These are phyloP conservation scores for Colletotrichum liaoningense DNA, from an alignment of 2,329 filamentous ascomycete species.

Conservation along the genomic window DNA sequence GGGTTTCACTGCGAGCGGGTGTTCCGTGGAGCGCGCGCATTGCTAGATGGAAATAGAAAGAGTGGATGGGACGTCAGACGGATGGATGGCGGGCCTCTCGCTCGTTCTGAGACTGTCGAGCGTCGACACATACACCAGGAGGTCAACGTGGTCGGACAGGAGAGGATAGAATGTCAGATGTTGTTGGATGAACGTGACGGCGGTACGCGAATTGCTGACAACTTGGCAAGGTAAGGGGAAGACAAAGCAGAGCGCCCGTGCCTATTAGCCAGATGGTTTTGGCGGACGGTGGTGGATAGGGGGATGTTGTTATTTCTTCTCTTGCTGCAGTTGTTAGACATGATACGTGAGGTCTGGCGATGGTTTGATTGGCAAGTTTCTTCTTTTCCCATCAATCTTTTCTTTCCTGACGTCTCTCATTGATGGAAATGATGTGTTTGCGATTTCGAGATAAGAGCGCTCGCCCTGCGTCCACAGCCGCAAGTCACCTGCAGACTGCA, in stretches of 20 bases:
- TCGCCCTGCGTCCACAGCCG: background rate
- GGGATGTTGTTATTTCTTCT: background rate
- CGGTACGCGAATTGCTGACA: background rate
- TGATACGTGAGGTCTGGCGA: background rate
- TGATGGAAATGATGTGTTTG: background rate
- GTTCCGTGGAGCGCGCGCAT: background rate
- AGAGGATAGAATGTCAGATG: background rate
- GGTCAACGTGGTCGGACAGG: background rate
- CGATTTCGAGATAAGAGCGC: background rate
- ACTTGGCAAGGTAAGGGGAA: background rate
- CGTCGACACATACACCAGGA: background rate
- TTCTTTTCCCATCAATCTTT: background rate
- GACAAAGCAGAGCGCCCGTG: background rate
- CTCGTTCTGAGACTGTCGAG: no score
- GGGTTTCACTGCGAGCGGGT: background rate
- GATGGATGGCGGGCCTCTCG: no score
- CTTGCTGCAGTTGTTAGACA: background rate
- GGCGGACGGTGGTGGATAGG: background rate
- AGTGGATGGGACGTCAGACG: background rate
- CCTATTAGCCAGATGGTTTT: no score
- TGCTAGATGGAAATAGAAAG: background rate
- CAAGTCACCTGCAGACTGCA: background rate
- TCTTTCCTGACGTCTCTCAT: background rate
- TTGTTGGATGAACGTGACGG: background rate
- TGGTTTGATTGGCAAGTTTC: background rate